Evolutionary conservation across 257 asterid genomes (phyloP).

Genomic region (Marsdenia floribunda): DNA sequence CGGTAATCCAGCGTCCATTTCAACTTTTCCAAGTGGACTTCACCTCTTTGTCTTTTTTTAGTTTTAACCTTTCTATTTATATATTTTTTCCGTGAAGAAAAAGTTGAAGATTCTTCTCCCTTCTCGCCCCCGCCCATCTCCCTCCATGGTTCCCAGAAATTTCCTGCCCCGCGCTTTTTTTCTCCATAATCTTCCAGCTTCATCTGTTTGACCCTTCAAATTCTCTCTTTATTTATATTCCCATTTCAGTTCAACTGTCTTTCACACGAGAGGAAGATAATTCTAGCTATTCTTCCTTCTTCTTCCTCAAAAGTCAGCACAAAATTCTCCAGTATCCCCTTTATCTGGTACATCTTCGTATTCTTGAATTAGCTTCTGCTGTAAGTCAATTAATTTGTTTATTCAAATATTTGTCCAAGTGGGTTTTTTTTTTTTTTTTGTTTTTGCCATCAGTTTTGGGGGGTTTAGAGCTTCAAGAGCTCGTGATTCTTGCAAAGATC

Average conservation of each 20-base stretch:
- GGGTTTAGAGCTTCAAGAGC: background rate
- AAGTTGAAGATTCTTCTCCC: background rate
- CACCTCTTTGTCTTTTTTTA: background rate
- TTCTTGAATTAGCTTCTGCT: background rate
- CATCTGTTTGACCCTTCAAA: background rate
- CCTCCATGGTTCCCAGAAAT: slow-evolving; percentile 1
- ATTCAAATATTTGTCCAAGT: background rate
- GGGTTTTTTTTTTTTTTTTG: background rate
- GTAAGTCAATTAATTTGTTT: background rate
- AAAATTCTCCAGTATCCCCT: background rate
- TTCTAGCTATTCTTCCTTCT: background rate
- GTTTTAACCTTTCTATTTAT: no score
- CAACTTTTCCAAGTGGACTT: slow-evolving; percentile 1
- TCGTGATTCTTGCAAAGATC: background rate
- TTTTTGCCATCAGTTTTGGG: background rate
- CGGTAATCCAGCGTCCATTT: background rate
- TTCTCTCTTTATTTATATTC: background rate
- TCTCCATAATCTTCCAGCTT: background rate
- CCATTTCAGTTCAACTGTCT: background rate
- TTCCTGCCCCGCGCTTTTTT: background rate
- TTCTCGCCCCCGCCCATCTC: background rate
- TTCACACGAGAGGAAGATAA: background rate
- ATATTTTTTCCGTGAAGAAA: background rate
- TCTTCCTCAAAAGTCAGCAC: background rate
- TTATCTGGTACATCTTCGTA: background rate